These are phyloP conservation scores for Viola odorata DNA, from an alignment of 345 rosid species.

Conservation along the genomic window DNA sequence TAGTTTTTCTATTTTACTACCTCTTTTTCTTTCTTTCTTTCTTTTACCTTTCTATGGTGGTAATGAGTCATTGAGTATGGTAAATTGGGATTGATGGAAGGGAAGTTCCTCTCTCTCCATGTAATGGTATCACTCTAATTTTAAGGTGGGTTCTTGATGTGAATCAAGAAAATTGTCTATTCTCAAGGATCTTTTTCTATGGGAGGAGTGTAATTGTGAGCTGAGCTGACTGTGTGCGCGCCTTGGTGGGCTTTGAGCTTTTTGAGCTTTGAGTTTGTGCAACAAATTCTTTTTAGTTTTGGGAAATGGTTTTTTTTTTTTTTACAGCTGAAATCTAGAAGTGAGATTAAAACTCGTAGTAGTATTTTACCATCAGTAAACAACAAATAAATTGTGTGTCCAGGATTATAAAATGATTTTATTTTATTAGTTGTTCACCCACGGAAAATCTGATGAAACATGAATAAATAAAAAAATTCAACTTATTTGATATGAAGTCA, in stretches of 20 bases:
- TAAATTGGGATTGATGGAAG: conserved; percentile 41
- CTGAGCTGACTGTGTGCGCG: no score
- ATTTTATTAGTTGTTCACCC: background rate
- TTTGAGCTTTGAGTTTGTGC: conserved; percentile 19
- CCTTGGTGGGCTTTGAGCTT: conserved; percentile 23
- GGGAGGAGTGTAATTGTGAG: no score
- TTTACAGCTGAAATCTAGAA: background rate
- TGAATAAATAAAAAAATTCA: no score
- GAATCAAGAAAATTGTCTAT: conserved; percentile 37
- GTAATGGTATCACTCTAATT: conserved; percentile 23
- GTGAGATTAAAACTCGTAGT: background rate
- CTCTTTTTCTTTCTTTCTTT: conserved; percentile 1
- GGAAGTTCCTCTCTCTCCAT: background rate
- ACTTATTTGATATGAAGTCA: no score
- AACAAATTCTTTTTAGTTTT: conserved; percentile 22
- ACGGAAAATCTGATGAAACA: background rate
- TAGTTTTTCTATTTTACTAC: no score
- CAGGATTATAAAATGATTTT: background rate
- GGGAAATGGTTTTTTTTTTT: conserved; percentile 31
- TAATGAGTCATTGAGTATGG: no score
- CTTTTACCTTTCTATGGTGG: conserved; percentile 12
- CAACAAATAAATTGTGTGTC: background rate
- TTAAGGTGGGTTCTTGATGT: conserved; percentile 46
- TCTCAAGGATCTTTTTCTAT: conserved; percentile 34
- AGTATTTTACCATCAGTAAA: background rate